Conservation (phyloP, 257 asterid species). For the Linaria vulgaris region DNA sequence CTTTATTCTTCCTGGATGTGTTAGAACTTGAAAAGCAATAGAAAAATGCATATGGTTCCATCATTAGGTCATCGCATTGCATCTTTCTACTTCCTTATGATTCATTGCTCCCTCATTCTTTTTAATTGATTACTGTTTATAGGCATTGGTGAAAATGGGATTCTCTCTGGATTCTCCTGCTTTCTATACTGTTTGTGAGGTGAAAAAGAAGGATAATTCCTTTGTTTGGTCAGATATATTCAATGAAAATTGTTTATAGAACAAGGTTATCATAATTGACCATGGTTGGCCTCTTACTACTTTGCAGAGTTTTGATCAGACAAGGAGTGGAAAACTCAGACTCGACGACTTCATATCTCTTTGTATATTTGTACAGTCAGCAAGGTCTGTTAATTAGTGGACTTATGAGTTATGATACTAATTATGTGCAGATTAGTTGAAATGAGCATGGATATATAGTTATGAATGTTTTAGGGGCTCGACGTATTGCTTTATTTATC, state of each 20-base stretch:
- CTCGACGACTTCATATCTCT: conserved; percentile 76
- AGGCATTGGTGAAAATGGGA: conserved; percentile 78
- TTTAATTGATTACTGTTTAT: conserved; percentile 19
- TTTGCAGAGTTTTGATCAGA: conserved; percentile 73
- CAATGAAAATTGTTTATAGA: conserved; percentile 7
- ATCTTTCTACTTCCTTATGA: conserved; percentile 6
- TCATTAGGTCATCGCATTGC: conserved; percentile 1
- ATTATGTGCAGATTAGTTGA: conserved; percentile 10
- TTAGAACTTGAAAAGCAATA: conserved; percentile 22
- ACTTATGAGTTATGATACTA: conserved; percentile 11
- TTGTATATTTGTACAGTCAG: conserved; percentile 78
- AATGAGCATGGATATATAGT: conserved; percentile 1
- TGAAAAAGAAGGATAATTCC: conserved; percentile 27
- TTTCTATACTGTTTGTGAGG: conserved; percentile 85
- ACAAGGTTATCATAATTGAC: conserved; percentile 15
- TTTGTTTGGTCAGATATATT: background rate
- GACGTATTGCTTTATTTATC: background rate
- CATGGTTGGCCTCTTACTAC: background rate
- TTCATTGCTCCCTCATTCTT: conserved; percentile 7
- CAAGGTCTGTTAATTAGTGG: conserved; percentile 45
- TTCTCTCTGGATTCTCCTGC: conserved; percentile 78
- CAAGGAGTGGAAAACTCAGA: conserved; percentile 65
- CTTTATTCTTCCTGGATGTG: conserved; percentile 10
- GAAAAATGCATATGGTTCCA: conserved; percentile 18
- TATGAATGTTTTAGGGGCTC: background rate